These are phyloP conservation scores for Auricularia heimuer DNA, from an alignment of 768 basidiomycete species.

Conservation along the genomic window DNA sequence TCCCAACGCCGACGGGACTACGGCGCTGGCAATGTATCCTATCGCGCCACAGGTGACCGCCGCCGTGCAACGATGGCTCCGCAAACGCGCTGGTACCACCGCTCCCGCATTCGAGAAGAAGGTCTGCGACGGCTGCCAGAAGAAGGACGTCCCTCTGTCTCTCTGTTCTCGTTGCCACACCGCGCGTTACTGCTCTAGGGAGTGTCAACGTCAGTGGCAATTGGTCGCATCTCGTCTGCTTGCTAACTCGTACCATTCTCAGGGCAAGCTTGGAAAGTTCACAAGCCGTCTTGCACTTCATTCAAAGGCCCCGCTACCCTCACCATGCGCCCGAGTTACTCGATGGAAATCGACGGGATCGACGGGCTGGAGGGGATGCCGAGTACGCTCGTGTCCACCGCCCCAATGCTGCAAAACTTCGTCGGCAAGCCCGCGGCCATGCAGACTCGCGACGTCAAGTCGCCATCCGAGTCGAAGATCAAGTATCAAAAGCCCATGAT, in stretches of 20 bases:
- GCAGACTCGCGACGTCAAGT: conserved; percentile 39
- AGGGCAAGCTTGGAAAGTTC: conserved; percentile 39
- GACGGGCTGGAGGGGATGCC: background rate
- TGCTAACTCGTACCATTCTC: background rate
- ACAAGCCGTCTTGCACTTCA: conserved; percentile 38
- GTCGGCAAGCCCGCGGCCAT: conserved; percentile 4
- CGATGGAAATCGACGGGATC: background rate
- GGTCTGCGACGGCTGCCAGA: conserved; percentile 32
- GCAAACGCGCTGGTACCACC: conserved; percentile 34
- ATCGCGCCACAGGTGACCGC: conserved; percentile 14
- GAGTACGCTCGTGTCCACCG: background rate
- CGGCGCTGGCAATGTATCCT: background rate
- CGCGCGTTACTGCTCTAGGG: conserved; percentile 41
- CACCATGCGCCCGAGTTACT: background rate
- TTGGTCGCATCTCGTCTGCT: background rate
- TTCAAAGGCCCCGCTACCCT: conserved; percentile 21
- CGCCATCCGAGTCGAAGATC: conserved; percentile 25
- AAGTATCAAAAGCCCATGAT: conserved; percentile 30
- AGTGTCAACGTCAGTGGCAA: conserved; percentile 39
- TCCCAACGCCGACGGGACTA: conserved; percentile 29
- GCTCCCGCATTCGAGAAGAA: conserved; percentile 32
- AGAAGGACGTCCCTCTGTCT: conserved; percentile 8
- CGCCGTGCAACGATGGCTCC: conserved; percentile 35
- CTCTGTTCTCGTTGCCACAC: conserved; percentile 36
- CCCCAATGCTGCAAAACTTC: background rate